Evolutionary conservation across 2,329 filamentous ascomycete species (phyloP), one percentile per base, ranked within the genome.

Genomic region (Colletotrichum phormii): DNA sequence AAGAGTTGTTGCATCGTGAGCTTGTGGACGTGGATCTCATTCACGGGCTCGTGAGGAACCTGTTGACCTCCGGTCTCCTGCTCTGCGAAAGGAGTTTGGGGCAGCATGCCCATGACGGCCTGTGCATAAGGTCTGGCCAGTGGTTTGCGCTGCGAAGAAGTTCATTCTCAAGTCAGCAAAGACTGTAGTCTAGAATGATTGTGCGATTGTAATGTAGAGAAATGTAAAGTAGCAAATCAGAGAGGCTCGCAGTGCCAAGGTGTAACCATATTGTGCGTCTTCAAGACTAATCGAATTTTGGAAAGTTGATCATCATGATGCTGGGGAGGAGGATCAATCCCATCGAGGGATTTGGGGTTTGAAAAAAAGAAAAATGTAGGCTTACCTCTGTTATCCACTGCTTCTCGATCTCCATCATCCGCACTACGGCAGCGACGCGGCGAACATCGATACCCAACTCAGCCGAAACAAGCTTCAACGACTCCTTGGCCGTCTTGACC

Each of bases 251-350:
- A 92, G 92, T 90, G 89, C 88, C 89, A 90, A 86, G 89, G 89
- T 93, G 87, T 96, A 96, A 98, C 94, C 94, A 97, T 92, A 88
- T 91, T 82, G 72, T 86, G 83, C 91, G 95, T 98, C 95, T 98
- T 98, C 89, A 97, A 98, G 96, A 98, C 96, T 98, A 98, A 98
- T 98, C 96, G 96, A 93, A 92, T 90, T 89, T 89, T 90, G 85
- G 87, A 89, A 94, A 84, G 82, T 80, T 77, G 79, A 82, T 90
- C 89, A 91, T 91, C 89, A 90, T 83, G 64, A 74, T 78, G 78
- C 66, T 53, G 51, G 51, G 51, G 13, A 29, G 37, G 37, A 58
- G 26, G 18, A 33, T 63, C 24, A n/a, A 61, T 54, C 37, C 37
- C 18, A 18, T 18, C 15, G 18, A 49, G 42, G 42, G 63, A 29